Conservation (phyloP, 306 rosid species). For the Gastrolobium villosum region DNA sequence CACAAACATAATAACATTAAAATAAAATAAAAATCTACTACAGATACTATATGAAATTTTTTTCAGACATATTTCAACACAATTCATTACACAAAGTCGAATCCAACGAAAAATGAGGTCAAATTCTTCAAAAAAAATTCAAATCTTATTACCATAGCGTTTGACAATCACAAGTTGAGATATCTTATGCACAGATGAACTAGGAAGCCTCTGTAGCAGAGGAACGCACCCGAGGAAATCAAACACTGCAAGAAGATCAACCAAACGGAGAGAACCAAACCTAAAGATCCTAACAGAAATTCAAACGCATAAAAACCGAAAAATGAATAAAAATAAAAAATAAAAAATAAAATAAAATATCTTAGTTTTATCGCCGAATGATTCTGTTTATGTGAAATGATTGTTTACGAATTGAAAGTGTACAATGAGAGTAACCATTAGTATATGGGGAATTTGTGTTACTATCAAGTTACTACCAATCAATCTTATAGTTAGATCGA, state of each 20-base stretch:
- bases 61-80: background rate
- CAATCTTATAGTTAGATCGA: too few species aligned
- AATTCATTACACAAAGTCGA: conserved; percentile 26
- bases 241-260: conserved; percentile 59
- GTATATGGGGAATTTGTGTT: too few species aligned
- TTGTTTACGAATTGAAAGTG: too few species aligned
- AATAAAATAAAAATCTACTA: too few species aligned
- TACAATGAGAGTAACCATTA: too few species aligned
- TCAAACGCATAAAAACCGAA: background rate
- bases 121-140: background rate
- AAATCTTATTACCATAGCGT: conserved; percentile 59
- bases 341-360: background rate
- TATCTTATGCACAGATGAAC: conserved; percentile 73
- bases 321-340: background rate
- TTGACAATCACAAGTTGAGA: conserved; percentile 64
- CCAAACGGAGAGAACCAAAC: background rate
- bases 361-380: too few species aligned
- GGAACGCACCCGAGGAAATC: conserved; percentile 90
- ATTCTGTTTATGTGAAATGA: too few species aligned
- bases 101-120: background rate
- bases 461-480: too few species aligned
- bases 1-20: too few species aligned
- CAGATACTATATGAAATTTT: background rate
- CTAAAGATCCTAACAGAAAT: conserved; percentile 8
- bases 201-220: conserved; percentile 84